Evolutionary conservation across 768 basidiomycete genomes (phyloP).

Genomic region (Xerocomellus chrysenteron): DNA sequence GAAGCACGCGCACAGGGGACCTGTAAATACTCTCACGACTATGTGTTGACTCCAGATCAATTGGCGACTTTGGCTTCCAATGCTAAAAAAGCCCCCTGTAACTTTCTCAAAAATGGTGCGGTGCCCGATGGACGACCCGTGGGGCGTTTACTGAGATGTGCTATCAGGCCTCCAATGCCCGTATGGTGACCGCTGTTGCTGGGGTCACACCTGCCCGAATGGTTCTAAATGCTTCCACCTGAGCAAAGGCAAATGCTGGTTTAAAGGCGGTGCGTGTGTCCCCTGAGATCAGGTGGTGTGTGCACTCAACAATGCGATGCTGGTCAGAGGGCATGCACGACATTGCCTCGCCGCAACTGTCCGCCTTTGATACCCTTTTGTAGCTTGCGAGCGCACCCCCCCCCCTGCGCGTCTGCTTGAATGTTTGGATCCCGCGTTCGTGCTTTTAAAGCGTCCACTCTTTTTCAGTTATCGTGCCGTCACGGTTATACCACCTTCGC

Average conservation of each 20-base stretch:
- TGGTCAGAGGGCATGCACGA: slow-evolving; percentile 43
- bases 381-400: background rate
- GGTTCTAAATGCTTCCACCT: slow-evolving; percentile 69
- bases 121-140: background rate
- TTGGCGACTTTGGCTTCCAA: slow-evolving; percentile 67
- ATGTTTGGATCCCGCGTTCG: slow-evolving; percentile 9
- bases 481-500: slow-evolving; percentile 27
- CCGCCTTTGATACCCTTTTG: slow-evolving; percentile 22
- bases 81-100: slow-evolving; percentile 85
- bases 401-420: slow-evolving; percentile 1
- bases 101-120: slow-evolving; percentile 76
- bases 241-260: slow-evolving; percentile 84
- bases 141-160: slow-evolving; percentile 2
- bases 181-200: slow-evolving; percentile 74
- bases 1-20: slow-evolving; percentile 40
- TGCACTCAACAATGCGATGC: slow-evolving; percentile 1
- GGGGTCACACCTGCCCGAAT: slow-evolving; percentile 82
- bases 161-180: slow-evolving; percentile 65
- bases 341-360: slow-evolving; percentile 15
- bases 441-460: slow-evolving; percentile 28
- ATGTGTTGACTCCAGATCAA: slow-evolving; percentile 68
- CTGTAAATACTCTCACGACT: slow-evolving; percentile 87
- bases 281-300: background rate
- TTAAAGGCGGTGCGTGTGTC: slow-evolving; percentile 60
- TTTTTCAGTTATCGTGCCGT: slow-evolving; percentile 19